Conservation (phyloP, 805 yeast species). For the Spathaspora gorwiae region DNA sequence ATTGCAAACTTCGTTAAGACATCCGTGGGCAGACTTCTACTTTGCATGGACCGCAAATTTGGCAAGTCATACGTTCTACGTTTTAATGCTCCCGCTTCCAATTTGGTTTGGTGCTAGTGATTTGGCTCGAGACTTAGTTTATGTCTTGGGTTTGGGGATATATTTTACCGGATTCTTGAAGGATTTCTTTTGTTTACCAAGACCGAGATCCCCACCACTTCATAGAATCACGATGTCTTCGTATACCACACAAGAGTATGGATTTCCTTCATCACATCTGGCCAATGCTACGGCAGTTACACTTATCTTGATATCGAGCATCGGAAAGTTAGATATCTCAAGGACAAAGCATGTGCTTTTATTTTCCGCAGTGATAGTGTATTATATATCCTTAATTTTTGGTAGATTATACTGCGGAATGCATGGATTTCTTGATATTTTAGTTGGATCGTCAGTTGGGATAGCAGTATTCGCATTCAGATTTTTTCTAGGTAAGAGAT, state of each 20-base stretch:
- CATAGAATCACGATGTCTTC: constrained; percentile 85
- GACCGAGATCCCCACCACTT: constrained; percentile 90
- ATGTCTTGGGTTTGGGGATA: constrained; percentile 65
- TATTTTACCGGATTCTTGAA: constrained; percentile 70
- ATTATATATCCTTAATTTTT: constrained; percentile 59
- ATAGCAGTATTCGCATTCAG: constrained; percentile 46
- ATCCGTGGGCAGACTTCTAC: constrained; percentile 57
- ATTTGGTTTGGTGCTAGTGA: constrained; percentile 69
- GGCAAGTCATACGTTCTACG: constrained; percentile 93
- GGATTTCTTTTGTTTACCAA: constrained; percentile 83
- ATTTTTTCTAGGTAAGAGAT: constrained; percentile 28
- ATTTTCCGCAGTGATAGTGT: constrained; percentile 29
- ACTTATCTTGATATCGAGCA: constrained; percentile 32
- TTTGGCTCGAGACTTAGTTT: constrained; percentile 55
- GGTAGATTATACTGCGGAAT: constrained; percentile 95
- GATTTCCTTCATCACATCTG: constrained; percentile 91
- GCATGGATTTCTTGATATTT: constrained; percentile 87
- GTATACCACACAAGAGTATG: constrained; percentile 91
- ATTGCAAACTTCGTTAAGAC: constrained; percentile 52
- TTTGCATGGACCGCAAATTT: constrained; percentile 85
- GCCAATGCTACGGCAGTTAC: constrained; percentile 89
- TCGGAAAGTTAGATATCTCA: constrained; percentile 2
- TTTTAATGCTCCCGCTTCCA: constrained; percentile 79
- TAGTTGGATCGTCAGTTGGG: constrained; percentile 66
- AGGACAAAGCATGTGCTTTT: constrained; percentile 10